Conservation (phyloP, 2,329 filamentous ascomycete genomes). For the Elsinoe arachidis region DNA sequence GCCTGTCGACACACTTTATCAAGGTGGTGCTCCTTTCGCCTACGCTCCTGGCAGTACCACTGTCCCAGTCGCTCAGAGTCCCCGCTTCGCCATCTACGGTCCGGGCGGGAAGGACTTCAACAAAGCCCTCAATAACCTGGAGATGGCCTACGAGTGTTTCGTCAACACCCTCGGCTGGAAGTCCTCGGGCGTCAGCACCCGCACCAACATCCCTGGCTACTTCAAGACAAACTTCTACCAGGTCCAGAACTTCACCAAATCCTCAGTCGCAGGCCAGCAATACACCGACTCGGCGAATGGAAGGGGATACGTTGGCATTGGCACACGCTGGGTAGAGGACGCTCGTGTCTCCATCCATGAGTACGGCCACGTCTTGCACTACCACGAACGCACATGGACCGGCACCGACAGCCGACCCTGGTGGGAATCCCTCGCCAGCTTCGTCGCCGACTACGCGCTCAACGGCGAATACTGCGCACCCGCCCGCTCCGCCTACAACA, state of each 20-base stretch:
- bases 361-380: conserved; percentile 43
- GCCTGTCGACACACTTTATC: background rate
- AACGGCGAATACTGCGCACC: conserved; percentile 38
- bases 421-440: conserved; percentile 47
- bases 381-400: conserved; percentile 33
- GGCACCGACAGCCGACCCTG: conserved; percentile 41
- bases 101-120: background rate
- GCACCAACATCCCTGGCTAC: conserved; percentile 31
- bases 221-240: conserved; percentile 42
- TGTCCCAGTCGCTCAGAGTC: background rate
- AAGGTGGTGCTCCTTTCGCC: background rate
- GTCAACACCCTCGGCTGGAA: conserved; percentile 21
- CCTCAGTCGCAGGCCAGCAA: conserved; percentile 30
- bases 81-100: background rate
- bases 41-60: background rate
- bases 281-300: conserved; percentile 36
- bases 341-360: conserved; percentile 41
- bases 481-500: conserved; percentile 28
- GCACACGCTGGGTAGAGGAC: conserved; percentile 32
- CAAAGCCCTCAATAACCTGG: conserved; percentile 32
- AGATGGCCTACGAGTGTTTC: conserved; percentile 34
- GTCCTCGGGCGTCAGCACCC: conserved; percentile 20
- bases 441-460: conserved; percentile 42
- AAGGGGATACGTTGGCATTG: conserved; percentile 38
- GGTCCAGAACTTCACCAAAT: conserved; percentile 24